Evolutionary conservation across 345 rosid species (phyloP).

Genomic region (Microcos paniculata): DNA sequence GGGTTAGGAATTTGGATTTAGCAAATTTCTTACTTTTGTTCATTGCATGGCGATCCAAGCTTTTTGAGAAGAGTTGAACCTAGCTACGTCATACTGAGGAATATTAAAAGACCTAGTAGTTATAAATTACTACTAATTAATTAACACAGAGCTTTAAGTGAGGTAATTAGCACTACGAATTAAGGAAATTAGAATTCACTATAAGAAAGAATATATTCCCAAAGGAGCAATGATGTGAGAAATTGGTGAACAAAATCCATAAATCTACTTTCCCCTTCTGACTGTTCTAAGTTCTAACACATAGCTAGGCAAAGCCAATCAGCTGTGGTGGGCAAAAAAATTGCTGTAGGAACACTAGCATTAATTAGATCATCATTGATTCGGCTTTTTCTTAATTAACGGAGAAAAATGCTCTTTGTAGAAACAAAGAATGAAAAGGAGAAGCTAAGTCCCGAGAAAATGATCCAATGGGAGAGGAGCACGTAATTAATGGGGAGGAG

Average conservation of each 20-base stretch:
- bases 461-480: slow-evolving; percentile 12
- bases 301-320: no score
- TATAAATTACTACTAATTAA: neutral
- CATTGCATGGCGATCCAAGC: neutral
- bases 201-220: neutral
- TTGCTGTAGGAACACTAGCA: neutral
- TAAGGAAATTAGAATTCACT: no score
- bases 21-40: neutral
- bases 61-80: neutral
- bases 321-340: no score
- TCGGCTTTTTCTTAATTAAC: neutral
- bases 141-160: neutral
- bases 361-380: neutral
- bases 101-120: neutral
- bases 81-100: neutral
- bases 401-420: neutral
- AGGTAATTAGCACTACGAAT: no score
- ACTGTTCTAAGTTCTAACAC: no score
- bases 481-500: slow-evolving; percentile 6
- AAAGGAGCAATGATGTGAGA: neutral
- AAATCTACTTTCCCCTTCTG: neutral
- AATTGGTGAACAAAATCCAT: neutral
- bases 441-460: neutral
- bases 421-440: neutral
- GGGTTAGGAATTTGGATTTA: neutral